A percentile compares a stretch with the other conserved stretches of the same genome.
These are phyloP conservation scores for Coemansia sp. DNA, from an alignment of 192 early-diverging fungal genomes.

Conservation along the genomic window DNA sequence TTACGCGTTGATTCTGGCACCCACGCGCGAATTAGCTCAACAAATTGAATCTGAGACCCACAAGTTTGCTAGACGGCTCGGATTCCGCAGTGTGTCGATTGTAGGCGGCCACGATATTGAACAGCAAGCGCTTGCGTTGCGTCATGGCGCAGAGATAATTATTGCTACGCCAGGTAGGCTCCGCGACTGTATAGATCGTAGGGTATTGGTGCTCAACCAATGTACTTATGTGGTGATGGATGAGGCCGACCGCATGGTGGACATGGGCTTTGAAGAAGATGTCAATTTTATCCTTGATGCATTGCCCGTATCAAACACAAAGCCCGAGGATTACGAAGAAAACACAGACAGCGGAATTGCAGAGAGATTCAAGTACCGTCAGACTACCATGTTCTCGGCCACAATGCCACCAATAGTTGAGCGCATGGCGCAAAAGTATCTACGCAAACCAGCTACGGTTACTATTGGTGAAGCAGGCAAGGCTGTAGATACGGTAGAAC, in stretches of 20 bases:
- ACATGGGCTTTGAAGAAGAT: slow-evolving; percentile 92
- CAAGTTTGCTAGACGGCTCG: slow-evolving; percentile 86
- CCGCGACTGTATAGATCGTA: slow-evolving; percentile 85
- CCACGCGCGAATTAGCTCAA: slow-evolving; percentile 95
- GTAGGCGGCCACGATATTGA: slow-evolving; percentile 86
- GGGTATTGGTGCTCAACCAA: slow-evolving; percentile 87
- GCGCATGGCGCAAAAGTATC: slow-evolving; percentile 89
- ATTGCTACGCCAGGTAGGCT: slow-evolving; percentile 98
- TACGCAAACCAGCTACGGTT: slow-evolving; percentile 87
- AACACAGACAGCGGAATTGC: slow-evolving; percentile 18
- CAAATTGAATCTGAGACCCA: slow-evolving; percentile 93
- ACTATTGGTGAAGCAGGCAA: slow-evolving; percentile 96
- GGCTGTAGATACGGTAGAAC: slow-evolving; percentile 94
- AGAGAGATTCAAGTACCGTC: slow-evolving; percentile 62
- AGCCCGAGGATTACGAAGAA: slow-evolving; percentile 74
- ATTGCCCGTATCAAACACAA: slow-evolving; percentile 85
- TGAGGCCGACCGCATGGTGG: slow-evolving; percentile 95
- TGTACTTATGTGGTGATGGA: slow-evolving; percentile 99
- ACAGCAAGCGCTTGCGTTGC: slow-evolving; percentile 84
- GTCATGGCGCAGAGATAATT: slow-evolving; percentile 91
- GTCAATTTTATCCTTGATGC: slow-evolving; percentile 95
- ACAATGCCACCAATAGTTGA: slow-evolving; percentile 97
- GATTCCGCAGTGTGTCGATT: slow-evolving; percentile 80
- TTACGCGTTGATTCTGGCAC: slow-evolving; percentile 91
- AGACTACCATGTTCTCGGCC: slow-evolving; percentile 99